A percentile compares a stretch with the other conserved stretches of the same genome.
phyloP scores from a whole-genome alignment of 495 filamentous ascomycete genomes.

The Neurospora discreta region DNA sequence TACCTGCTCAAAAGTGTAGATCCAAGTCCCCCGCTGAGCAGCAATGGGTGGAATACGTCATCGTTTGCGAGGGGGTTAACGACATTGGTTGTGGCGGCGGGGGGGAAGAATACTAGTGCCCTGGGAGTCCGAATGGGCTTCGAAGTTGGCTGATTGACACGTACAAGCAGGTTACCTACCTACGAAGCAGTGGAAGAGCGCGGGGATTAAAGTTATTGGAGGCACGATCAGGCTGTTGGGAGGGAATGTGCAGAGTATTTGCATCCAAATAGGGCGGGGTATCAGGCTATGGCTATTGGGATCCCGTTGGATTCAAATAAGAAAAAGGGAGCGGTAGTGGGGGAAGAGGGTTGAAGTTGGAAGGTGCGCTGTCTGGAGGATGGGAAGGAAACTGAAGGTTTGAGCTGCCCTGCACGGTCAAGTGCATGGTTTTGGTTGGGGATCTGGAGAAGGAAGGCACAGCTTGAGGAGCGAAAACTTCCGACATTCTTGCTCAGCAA shows the following conservation, averaged over 20 bases:
- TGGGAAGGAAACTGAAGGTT: not conserved
- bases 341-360: not conserved
- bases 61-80: slow-evolving; percentile 69
- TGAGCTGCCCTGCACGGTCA: not conserved
- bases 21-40: slow-evolving; percentile 51
- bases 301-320: slow-evolving; percentile 44
- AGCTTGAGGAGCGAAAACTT: not conserved
- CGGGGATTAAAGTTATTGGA: slow-evolving; percentile 46
- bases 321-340: not conserved
- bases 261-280: slow-evolving; percentile 58
- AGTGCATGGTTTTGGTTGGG: not conserved
- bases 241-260: slow-evolving; percentile 25
- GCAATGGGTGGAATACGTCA: too few species aligned
- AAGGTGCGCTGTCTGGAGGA: not conserved
- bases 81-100: slow-evolving; percentile 53
- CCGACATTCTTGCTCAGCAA: not conserved
- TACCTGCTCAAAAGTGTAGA: slow-evolving; percentile 50
- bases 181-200: slow-evolving; percentile 40
- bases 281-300: slow-evolving; percentile 47
- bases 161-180: slow-evolving; percentile 52
- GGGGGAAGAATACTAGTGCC: too few species aligned
- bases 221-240: slow-evolving; percentile 63
- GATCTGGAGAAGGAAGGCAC: not conserved
- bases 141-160: slow-evolving; percentile 41
- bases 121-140: too few species aligned